Base-by-base conservation (phyloP, 179 eudicot species). In the Corrigiola litoralis region DNA sequence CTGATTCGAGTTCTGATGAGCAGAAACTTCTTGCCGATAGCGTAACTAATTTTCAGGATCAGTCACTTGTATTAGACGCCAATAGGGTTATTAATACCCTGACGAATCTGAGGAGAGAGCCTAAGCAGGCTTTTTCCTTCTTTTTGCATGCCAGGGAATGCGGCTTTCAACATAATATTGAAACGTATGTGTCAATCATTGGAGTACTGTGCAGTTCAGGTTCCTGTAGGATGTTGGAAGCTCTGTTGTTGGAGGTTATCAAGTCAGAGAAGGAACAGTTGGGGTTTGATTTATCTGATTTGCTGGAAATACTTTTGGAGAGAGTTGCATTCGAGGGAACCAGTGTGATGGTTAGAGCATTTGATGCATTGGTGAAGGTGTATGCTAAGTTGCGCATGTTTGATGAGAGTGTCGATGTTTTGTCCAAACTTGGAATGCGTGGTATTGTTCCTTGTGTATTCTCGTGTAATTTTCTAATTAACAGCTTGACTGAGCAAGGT, bases 401-500 rank as follows among this genome's bases (percentile, higher is more conserved):
- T 50, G 80, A 82, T 61, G 84, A 88, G 72, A 82, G 85, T 42
- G 56, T 84, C 14, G 81, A 82, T 36, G 54, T 77, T 45, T 48
- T 86, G 58, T 75, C 81, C 63, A 70, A 38, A 42, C 77, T 75
- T 1, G 63, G 65, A 56, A 72, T 84, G 64, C 74, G 57, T 23
- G 85, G 82, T 21, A 72, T 82, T 56, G 24, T 80, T 14, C 85
- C 87, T 14, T 41, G 70, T 63, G 55, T 86, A 65, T 56, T 58
- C 14, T 71, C 86, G 0, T 88, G 83, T 68, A 86, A 86, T 68
- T 82, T 75, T 67, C 67, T 88, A 56, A 59, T 86, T 59, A 82
- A 81, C 50, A 65, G 78, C 38, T 68, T 86, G 77, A 73, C 82
- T 69, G 69, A 65, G 34, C 36, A 59, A 41, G 81, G 78, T 21